phyloP scores from a whole-genome alignment of 2,329 filamentous ascomycete genomes.

The Trichoderma guizhouense region DNA sequence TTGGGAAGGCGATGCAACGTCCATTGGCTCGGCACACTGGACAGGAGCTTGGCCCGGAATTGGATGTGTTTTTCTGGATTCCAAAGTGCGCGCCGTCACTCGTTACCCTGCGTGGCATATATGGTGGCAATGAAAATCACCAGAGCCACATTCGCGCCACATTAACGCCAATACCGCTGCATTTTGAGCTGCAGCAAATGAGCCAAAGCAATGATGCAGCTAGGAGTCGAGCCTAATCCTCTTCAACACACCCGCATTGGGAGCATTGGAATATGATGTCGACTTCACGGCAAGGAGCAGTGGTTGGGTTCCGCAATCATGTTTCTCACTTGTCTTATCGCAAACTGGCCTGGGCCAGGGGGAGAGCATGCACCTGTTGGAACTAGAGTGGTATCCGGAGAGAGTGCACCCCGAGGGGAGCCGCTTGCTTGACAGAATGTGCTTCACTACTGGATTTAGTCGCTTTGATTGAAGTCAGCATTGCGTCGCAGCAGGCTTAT shows the following conservation, averaged over 20 bases:
- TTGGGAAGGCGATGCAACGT: background rate
- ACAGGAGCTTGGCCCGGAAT: background rate
- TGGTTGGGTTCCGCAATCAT: background rate
- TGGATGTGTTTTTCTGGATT: background rate
- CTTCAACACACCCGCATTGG: background rate
- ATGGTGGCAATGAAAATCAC: background rate
- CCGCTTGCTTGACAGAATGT: background rate
- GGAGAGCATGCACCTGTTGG: background rate
- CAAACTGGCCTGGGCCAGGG: background rate
- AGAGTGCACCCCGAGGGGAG: background rate
- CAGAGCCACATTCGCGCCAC: background rate
- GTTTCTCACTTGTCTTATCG: background rate
- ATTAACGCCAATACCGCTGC: background rate
- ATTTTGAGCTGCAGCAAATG: background rate
- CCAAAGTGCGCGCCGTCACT: background rate
- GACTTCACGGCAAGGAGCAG: background rate
- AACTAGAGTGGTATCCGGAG: background rate
- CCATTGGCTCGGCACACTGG: constrained; percentile 1
- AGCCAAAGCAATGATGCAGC: background rate
- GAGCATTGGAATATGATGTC: background rate
- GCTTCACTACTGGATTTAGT: background rate
- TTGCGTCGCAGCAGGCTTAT: background rate
- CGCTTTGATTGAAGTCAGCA: background rate
- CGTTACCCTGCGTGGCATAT: background rate
- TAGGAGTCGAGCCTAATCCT: background rate